phyloP scores from a whole-genome alignment of 1,284 basidiomycete species.

The Athelia psychrophila region DNA sequence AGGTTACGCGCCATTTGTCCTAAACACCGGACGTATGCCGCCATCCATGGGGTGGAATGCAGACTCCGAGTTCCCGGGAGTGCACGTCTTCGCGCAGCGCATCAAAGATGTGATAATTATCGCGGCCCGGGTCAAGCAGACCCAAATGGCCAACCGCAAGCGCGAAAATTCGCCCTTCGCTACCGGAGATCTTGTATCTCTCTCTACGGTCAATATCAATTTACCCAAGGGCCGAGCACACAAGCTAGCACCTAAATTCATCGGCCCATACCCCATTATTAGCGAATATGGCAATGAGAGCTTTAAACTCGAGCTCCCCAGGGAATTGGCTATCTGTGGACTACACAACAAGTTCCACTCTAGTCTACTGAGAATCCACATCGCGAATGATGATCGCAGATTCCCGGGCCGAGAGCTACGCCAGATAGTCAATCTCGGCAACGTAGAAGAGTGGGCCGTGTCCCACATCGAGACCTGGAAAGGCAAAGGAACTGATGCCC shows the following conservation, averaged over 20 bases:
- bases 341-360: constrained; percentile 31
- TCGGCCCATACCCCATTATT: constrained; percentile 26
- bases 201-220: constrained; percentile 33
- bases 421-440: constrained; percentile 11
- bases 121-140: constrained; percentile 25
- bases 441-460: constrained; percentile 19
- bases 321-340: constrained; percentile 19
- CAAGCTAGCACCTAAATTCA: constrained; percentile 33
- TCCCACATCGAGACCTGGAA: constrained; percentile 21
- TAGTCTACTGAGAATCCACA: constrained; percentile 22
- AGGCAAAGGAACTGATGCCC: constrained; percentile 12
- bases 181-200: constrained; percentile 24
- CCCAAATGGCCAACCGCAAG: constrained; percentile 19
- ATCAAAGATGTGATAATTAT: constrained; percentile 25
- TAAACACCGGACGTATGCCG: constrained; percentile 32
- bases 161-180: constrained; percentile 13
- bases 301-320: constrained; percentile 24
- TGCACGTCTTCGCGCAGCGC: constrained; percentile 16
- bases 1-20: constrained; percentile 30
- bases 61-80: constrained; percentile 16
- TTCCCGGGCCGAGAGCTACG: constrained; percentile 20
- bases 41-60: constrained; percentile 24
- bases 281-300: constrained; percentile 23
- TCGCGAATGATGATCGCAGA: constrained; percentile 24
- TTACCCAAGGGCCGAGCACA: constrained; percentile 23